phyloP scores from a whole-genome alignment of 2,329 filamentous ascomycete species.

The Fusarium clavum region DNA sequence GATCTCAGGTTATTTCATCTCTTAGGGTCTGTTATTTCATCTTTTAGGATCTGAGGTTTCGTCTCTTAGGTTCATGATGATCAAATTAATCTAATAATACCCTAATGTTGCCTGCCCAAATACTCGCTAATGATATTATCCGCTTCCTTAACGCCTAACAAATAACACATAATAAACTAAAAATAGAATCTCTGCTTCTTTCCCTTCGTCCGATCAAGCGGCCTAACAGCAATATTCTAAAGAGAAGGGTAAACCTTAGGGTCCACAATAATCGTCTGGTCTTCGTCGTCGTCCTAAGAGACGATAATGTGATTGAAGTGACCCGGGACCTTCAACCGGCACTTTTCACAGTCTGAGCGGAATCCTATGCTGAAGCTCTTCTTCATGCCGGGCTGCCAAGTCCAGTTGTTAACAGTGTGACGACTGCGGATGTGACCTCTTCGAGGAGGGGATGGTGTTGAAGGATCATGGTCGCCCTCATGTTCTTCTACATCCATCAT shows the following conservation, averaged over 20 bases:
- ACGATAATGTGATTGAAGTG: conserved; percentile 85
- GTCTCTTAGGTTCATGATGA: neutral
- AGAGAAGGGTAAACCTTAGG: conserved; percentile 33
- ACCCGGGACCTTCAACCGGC: conserved; percentile 77
- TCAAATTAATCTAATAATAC: neutral
- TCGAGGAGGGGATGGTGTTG: conserved; percentile 62
- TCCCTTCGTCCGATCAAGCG: conserved; percentile 36
- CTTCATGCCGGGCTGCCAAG: conserved; percentile 72
- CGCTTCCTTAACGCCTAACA: neutral
- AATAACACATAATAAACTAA: neutral
- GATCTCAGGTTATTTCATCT: too few species aligned
- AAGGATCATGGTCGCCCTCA: conserved; percentile 52
- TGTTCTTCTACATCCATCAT: conserved; percentile 55
- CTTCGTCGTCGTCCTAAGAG: conserved; percentile 58
- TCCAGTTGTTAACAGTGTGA: conserved; percentile 71
- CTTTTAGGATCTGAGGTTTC: neutral
- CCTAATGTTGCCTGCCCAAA: neutral
- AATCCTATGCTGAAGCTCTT: conserved; percentile 83
- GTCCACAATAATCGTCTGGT: conserved; percentile 44
- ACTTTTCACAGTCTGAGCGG: conserved; percentile 82
- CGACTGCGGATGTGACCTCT: conserved; percentile 69
- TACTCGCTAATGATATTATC: neutral
- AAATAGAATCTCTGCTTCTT: neutral
- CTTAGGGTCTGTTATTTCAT: too few species aligned
- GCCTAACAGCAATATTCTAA: conserved; percentile 46